Base-by-base conservation (phyloP, 192 early-diverging fungal species). In the Coemansia sp. region DNA sequence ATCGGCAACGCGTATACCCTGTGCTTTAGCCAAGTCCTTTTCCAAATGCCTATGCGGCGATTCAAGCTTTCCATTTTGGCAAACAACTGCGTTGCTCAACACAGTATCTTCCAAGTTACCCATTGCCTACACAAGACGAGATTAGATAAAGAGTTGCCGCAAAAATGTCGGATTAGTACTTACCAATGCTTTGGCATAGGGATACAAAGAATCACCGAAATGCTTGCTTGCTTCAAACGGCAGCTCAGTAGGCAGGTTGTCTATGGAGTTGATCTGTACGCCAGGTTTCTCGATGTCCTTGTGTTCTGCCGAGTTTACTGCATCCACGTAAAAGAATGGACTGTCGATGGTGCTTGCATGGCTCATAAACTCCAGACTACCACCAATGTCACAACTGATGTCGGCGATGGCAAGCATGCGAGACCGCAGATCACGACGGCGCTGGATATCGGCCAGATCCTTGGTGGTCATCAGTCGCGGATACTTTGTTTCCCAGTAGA, bases 251-350 rank as follows among this genome's bases (percentile, higher is more conserved):
- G 96, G 96, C 36, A 98, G 71, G 62, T 96, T 98, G 62, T 98
- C 96, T 31, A 98, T 91, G 6, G 93, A 92, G 86, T 96, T 93
- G 71, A 98, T 91, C 65, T 96, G 93, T n/a, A 94, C 84, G 30
- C 96, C 96, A 3, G 77, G 68, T 16, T 81, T 86, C 56, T 91
- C 89, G 19, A 86, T 79, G 55, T 90, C 81, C 55, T 88, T 70
- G 78, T 96, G 94, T 50, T 78, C 68, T 28, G 54, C 37, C 19
- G 80, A 72, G 10, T 73, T 77, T 31, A 90, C 71, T 14, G 94
- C 91, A 74, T 98, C 93, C 50, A 93, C 89, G 57, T 93, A 92
- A 70, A 86, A 98, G 72, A 88, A 95, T 1, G 94, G 93, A 53
- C 84, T 67, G 70, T 94, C 93, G 39, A 98, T 96, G 16, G 88